Percentiles rank a stretch among this genome's conserved stretches.
These are phyloP conservation scores for Puccinia hordei DNA, from an alignment of 1,284 basidiomycete genomes.

Conservation along the genomic window DNA sequence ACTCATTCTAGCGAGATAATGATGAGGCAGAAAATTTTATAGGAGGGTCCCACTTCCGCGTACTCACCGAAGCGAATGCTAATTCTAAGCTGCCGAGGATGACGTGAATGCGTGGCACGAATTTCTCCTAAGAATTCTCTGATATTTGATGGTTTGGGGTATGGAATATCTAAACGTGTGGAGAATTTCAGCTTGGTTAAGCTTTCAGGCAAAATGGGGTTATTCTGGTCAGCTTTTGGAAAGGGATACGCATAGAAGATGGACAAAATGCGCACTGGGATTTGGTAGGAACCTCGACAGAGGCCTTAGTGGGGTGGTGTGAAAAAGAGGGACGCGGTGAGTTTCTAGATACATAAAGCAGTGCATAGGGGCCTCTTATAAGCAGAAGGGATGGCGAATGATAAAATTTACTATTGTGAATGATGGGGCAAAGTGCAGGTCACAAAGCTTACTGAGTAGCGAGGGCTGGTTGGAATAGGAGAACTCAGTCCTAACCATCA, in stretches of 20 bases:
- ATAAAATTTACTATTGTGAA: background rate
- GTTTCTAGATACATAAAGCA: background rate
- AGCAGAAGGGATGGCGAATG: background rate
- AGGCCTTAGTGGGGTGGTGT: background rate
- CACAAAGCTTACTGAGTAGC: background rate
- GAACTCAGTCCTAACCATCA: background rate
- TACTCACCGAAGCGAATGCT: conserved; percentile 20
- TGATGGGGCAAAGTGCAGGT: background rate
- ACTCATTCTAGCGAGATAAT: background rate
- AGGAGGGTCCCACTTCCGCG: background rate
- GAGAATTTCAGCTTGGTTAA: conserved; percentile 9
- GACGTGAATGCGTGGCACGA: background rate
- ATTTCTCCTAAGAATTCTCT: background rate
- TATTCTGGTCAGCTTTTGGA: background rate
- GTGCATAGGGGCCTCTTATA: conserved; percentile 8
- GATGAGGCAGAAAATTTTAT: background rate
- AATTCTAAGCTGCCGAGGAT: conserved; percentile 7
- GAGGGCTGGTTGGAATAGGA: background rate
- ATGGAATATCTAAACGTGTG: background rate
- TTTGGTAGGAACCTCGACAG: background rate
- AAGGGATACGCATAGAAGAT: background rate
- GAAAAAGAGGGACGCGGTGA: background rate
- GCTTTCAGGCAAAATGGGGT: conserved; percentile 2
- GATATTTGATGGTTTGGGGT: background rate
- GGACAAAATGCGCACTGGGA: background rate